A percentile compares a stretch with the other conserved stretches of the same genome.
phyloP scores from a whole-genome alignment of 2,329 filamentous ascomycete genomes.

The Trichophyton rubrum region DNA sequence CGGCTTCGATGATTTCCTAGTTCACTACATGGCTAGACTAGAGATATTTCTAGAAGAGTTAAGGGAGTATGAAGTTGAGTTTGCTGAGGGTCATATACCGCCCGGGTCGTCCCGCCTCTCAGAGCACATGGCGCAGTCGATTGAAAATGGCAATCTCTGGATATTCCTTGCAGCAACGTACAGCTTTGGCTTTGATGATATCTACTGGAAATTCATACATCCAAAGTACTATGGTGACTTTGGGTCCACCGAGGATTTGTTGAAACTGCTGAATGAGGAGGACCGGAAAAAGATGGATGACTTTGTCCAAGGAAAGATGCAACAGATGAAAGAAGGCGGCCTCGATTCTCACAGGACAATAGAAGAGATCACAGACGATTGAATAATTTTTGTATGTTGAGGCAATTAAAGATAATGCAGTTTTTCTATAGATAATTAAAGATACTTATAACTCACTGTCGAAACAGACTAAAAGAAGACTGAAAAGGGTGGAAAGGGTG shows the following conservation, averaged over 20 bases:
- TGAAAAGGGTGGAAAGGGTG: too few relatives aligned
- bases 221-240: conserved; percentile 18
- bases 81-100: neutral
- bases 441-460: too few relatives aligned
- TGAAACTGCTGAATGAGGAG: conserved; percentile 15
- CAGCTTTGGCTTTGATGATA: conserved; percentile 21
- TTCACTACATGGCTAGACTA: conserved; percentile 16
- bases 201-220: conserved; percentile 22
- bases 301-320: conserved; percentile 19
- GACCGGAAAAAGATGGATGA: conserved; percentile 16
- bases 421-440: too few relatives aligned
- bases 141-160: conserved; percentile 21
- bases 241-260: conserved; percentile 17
- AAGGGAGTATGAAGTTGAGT: conserved; percentile 12
- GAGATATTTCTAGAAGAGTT: conserved; percentile 16
- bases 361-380: conserved; percentile 13
- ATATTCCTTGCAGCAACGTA: conserved; percentile 18
- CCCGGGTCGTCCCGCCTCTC: conserved; percentile 15
- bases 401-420: too few relatives aligned
- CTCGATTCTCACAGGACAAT: conserved; percentile 15
- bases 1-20: conserved; percentile 16
- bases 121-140: conserved; percentile 15
- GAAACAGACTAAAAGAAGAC: too few relatives aligned
- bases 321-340: conserved; percentile 15
- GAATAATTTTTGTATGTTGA: neutral